Percentiles rank a stretch among this genome's conserved stretches.
Evolutionary conservation across 192 early-diverging fungal species (phyloP).

Genomic region (Coemansia sp.): DNA sequence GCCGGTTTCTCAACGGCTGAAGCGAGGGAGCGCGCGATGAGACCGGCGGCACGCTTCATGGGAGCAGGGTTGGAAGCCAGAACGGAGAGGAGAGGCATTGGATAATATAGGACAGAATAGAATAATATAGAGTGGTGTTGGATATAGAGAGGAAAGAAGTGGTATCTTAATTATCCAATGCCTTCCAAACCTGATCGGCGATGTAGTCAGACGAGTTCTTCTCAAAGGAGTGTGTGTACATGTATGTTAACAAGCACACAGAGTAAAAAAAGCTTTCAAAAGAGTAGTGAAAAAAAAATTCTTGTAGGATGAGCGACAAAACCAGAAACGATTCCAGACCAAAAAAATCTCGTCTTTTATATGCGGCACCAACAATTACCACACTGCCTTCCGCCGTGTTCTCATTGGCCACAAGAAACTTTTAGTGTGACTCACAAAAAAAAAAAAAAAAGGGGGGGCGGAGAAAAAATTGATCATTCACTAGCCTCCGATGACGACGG

Average conservation of each 20-base stretch:
- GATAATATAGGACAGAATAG: neutral
- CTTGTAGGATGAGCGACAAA: conserved; percentile 1
- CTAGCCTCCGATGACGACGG: neutral
- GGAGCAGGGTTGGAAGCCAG: conserved; percentile 11
- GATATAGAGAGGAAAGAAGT: conserved; percentile 16
- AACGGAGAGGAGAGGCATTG: conserved; percentile 31
- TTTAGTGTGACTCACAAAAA: conserved; percentile 16
- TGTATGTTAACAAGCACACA: conserved; percentile 16
- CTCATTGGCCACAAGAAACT: neutral
- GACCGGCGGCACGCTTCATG: neutral
- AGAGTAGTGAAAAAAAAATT: conserved; percentile 5
- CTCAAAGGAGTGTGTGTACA: conserved; percentile 84
- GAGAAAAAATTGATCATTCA: neutral
- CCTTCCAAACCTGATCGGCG: conserved; percentile 69
- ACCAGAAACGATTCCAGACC: neutral
- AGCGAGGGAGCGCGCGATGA: conserved; percentile 44
- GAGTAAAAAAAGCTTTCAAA: neutral
- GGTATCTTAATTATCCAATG: conserved; percentile 31
- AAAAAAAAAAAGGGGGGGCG: neutral
- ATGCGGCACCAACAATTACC: neutral
- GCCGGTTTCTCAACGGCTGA: conserved; percentile 22
- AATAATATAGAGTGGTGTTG: conserved; percentile 8
- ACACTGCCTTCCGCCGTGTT: neutral
- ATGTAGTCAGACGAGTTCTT: conserved; percentile 88
- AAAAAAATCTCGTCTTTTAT: too few relatives aligned